A percentile compares a stretch with the other conserved stretches of the same genome.
phyloP scores from a whole-genome alignment of 768 basidiomycete genomes.

The Mycena rosella region DNA sequence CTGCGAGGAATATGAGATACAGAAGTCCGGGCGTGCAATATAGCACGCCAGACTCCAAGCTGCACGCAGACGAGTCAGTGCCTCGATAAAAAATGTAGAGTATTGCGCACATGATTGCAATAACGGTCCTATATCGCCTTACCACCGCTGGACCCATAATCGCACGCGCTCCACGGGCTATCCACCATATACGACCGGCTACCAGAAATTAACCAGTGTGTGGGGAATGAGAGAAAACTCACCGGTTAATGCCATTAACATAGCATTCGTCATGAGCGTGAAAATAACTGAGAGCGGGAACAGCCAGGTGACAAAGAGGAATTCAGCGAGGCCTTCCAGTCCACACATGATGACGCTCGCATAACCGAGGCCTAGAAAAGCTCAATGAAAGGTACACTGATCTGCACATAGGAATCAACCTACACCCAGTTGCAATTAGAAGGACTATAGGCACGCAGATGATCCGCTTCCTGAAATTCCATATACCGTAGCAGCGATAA shows the following conservation, averaged over 20 bases:
- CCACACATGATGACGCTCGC: conserved; percentile 28
- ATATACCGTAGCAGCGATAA: conserved; percentile 46
- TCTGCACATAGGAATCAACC: not conserved
- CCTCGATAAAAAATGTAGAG: not conserved
- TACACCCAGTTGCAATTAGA: conserved; percentile 42
- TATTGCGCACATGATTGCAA: conserved; percentile 44
- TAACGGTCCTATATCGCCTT: conserved; percentile 42
- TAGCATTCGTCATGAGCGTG: conserved; percentile 34
- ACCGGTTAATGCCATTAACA: conserved; percentile 43
- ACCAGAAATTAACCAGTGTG: not conserved
- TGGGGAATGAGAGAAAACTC: not conserved
- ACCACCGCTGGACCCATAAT: conserved; percentile 40
- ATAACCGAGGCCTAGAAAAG: conserved; percentile 24
- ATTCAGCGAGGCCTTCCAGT: conserved; percentile 6
- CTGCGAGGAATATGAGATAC: conserved; percentile 16
- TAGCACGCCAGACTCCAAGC: conserved; percentile 33
- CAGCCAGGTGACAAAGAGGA: conserved; percentile 27
- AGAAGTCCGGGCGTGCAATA: conserved; percentile 24
- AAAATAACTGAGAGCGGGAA: conserved; percentile 27
- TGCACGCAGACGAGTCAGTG: not conserved
- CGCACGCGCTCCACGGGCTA: conserved; percentile 42
- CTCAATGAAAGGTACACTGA: not conserved
- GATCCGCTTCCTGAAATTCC: conserved; percentile 41
- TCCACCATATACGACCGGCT: conserved; percentile 50
- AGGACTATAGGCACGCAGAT: conserved; percentile 34